Evolutionary conservation across 2,329 filamentous ascomycete species (phyloP), one percentile per base, ranked within the genome.

Genomic region (Aureobasidium sp.): DNA sequence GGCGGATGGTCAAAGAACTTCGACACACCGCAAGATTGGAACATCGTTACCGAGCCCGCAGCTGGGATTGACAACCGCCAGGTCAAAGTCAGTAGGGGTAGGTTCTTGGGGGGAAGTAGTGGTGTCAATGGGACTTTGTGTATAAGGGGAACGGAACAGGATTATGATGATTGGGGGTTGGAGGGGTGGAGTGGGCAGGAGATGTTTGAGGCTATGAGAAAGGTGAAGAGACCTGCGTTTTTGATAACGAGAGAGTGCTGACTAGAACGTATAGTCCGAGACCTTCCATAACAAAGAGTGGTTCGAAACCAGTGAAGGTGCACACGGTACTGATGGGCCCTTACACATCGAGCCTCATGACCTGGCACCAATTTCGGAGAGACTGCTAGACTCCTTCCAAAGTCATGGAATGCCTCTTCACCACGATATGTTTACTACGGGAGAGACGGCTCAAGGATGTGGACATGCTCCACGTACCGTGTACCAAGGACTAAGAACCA

Each of bases 361-460:
- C 63, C 72, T 84, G 0, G 82, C 82, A 2, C 82, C 83, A 1
- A 86, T 86, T 37, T 83, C 82, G 2, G 72, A 84, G 48, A 74
- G 80, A 34, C 70, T 85, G 11, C 73, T 80, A 31, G 77, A 84
- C 52, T 85, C 82, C 0, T 79, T 84, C 71, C 71, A 81, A 9
- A 81, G 79, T 1, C 73, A 80, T 63, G 83, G 83, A 61, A 70
- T 86, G 0, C 78, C 80, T 0, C 73, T 83, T n/a, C 77, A 82
- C 44, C 75, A 77, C 20, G 84, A 87, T 64, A 84, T 86, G 81
- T 86, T 86, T 67, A 78, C 79, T 0, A 80, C 77, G 6, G 72
- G 71, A n/a, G 68, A 73, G 42, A 67, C 34, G 6, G 34, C 49
- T 31, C 60, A 57, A 17, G 60, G 60, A 0, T 84, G 81, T 65